Conservation (phyloP, 306 rosid species). For the Luffa aegyptiaca region DNA sequence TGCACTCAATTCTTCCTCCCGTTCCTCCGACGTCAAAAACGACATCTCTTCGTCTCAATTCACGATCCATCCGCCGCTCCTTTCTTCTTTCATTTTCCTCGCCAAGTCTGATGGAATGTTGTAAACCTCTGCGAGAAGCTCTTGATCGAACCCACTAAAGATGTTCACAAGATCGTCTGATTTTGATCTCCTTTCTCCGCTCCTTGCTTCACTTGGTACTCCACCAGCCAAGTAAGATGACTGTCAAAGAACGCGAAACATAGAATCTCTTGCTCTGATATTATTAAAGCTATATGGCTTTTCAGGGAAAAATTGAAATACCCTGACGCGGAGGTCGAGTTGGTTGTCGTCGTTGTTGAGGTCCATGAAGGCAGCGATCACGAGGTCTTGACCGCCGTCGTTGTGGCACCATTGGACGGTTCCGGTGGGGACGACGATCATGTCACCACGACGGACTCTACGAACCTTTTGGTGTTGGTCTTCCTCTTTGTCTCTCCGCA, state of each 20-base stretch:
- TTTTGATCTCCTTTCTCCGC: background rate
- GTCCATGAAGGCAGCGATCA: constrained; percentile 9
- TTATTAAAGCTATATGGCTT: background rate
- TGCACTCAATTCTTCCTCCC: background rate
- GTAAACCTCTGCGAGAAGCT: constrained; percentile 13
- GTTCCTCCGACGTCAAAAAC: constrained; percentile 5
- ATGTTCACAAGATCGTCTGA: background rate
- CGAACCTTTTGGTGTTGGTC: constrained; percentile 18
- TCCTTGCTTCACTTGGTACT: background rate
- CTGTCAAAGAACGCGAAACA: background rate
- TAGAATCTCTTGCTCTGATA: background rate
- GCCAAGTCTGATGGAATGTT: constrained; percentile 8
- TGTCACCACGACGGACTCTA: constrained; percentile 17
- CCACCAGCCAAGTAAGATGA: constrained; percentile 18
- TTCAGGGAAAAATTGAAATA: background rate
- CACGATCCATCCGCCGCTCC: constrained; percentile 1
- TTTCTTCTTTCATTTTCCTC: constrained; percentile 7
- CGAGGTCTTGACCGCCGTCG: constrained; percentile 14
- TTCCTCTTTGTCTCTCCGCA: background rate
- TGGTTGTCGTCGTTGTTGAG: constrained; percentile 21
- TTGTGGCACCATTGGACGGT: constrained; percentile 14
- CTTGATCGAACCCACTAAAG: constrained; percentile 2
- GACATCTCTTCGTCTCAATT: constrained; percentile 11
- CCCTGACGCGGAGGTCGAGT: constrained; percentile 17
- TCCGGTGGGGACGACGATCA: constrained; percentile 13